phyloP scores from a whole-genome alignment of 2,329 filamentous ascomycete genomes.

The Claviceps fusiformis region DNA sequence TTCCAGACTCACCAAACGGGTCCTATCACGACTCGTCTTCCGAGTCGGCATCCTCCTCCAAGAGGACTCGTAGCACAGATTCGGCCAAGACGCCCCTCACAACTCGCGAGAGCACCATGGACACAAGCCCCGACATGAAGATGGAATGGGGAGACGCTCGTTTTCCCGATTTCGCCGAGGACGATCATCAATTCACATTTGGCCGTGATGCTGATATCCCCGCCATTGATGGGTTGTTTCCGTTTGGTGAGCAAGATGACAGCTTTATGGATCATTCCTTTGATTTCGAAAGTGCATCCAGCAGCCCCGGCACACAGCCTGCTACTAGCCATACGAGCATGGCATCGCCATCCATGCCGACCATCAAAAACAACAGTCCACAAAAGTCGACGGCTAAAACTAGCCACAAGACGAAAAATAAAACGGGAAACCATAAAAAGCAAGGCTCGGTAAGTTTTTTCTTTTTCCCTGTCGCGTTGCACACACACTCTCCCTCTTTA shows the following conservation, averaged over 20 bases:
- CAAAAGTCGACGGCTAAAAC: conserved; percentile 13
- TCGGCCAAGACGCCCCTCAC: conserved; percentile 30
- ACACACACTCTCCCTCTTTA: neutral
- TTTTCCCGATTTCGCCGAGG: conserved; percentile 22
- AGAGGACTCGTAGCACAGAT: conserved; percentile 31
- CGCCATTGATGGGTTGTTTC: conserved; percentile 17
- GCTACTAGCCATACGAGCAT: conserved; percentile 17
- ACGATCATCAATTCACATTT: conserved; percentile 24
- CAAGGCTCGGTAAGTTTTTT: conserved; percentile 24
- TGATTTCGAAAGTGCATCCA: conserved; percentile 45
- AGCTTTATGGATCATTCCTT: conserved; percentile 36
- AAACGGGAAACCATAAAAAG: conserved; percentile 22
- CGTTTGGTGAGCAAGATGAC: conserved; percentile 23
- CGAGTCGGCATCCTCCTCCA: conserved; percentile 35
- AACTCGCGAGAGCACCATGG: conserved; percentile 29
- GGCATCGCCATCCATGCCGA: conserved; percentile 30
- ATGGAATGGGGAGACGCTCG: conserved; percentile 28
- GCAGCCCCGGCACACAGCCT: conserved; percentile 33
- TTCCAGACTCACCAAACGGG: conserved; percentile 27
- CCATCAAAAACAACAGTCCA: conserved; percentile 22
- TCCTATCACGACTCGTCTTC: conserved; percentile 37
- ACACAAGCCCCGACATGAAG: conserved; percentile 25
- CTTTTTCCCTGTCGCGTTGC: conserved; percentile 4
- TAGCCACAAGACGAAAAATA: conserved; percentile 9
- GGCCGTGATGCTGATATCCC: conserved; percentile 15